Evolutionary conservation across 1,284 basidiomycete genomes (phyloP).

Genomic region (Limonomyces culmigenus): DNA sequence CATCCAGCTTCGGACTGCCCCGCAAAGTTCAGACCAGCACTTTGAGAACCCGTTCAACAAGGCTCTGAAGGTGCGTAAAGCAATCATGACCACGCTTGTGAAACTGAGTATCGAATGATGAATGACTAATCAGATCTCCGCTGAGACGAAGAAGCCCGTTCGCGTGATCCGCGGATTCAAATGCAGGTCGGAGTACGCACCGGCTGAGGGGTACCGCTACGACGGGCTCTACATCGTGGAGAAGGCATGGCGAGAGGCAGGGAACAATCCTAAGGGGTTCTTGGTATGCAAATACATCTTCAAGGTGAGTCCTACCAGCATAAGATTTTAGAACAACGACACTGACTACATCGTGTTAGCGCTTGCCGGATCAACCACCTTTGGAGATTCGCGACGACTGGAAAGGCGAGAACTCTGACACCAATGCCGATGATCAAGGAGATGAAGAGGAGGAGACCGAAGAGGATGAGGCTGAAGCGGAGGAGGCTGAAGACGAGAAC

Average conservation of each 20-base stretch:
- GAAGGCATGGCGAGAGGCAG: constrained; percentile 56
- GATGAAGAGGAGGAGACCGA: not conserved
- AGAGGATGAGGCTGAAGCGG: not conserved
- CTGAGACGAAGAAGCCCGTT: constrained; percentile 57
- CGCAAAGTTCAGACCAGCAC: constrained; percentile 62
- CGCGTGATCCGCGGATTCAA: constrained; percentile 76
- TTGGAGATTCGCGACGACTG: not conserved
- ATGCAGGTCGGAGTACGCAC: constrained; percentile 47
- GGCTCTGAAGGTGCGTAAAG: constrained; percentile 35
- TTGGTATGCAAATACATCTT: constrained; percentile 69
- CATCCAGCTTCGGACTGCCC: constrained; percentile 64
- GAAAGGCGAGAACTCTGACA: not conserved
- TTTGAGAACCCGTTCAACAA: constrained; percentile 60
- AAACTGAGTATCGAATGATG: too few relatives aligned
- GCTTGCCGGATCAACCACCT: constrained; percentile 2
- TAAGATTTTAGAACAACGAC: not conserved
- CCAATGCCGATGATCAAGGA: too few relatives aligned
- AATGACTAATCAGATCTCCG: constrained; percentile 40
- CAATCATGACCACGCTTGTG: constrained; percentile 1
- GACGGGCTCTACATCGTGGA: constrained; percentile 69
- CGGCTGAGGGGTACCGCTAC: constrained; percentile 64
- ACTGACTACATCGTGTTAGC: not conserved
- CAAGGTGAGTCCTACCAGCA: constrained; percentile 32
- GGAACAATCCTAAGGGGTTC: constrained; percentile 43
- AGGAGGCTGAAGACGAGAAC: not conserved